Conservation (phyloP, 768 basidiomycete genomes). For the Russula foetens region DNA sequence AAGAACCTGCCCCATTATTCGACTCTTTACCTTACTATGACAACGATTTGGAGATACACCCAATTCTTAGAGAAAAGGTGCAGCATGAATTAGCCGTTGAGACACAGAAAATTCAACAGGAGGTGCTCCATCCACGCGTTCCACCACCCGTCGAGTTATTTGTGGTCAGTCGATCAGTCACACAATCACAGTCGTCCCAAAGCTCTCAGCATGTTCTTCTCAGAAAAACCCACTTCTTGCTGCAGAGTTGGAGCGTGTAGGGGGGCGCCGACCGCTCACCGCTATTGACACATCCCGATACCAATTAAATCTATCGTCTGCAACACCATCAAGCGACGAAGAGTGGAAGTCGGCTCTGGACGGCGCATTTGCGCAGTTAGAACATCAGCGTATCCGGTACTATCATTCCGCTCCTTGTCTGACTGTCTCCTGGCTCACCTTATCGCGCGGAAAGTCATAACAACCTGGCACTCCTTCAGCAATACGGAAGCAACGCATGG, state of each 20-base stretch:
- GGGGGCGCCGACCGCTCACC: slow-evolving; percentile 53
- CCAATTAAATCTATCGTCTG: slow-evolving; percentile 59
- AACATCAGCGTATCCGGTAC: slow-evolving; percentile 78
- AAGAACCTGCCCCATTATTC: slow-evolving; percentile 37
- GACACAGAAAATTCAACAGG: slow-evolving; percentile 41
- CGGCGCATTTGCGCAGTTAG: slow-evolving; percentile 75
- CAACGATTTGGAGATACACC: slow-evolving; percentile 77
- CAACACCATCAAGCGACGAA: slow-evolving; percentile 56
- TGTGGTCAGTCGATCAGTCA: slow-evolving; percentile 42
- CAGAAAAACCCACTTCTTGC: slow-evolving; percentile 64
- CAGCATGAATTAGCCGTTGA: slow-evolving; percentile 71
- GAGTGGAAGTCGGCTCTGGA: slow-evolving; percentile 69
- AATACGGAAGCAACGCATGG: slow-evolving; percentile 88
- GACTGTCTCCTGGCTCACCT: background rate
- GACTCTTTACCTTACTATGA: slow-evolving; percentile 94
- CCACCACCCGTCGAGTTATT: slow-evolving; percentile 61
- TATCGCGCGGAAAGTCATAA: slow-evolving; percentile 48
- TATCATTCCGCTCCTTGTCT: slow-evolving; percentile 11
- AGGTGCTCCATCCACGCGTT: slow-evolving; percentile 59
- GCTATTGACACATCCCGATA: slow-evolving; percentile 67
- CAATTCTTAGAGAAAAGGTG: slow-evolving; percentile 64
- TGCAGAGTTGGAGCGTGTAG: slow-evolving; percentile 70
- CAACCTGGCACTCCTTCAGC: slow-evolving; percentile 75
- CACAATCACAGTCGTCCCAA: background rate
- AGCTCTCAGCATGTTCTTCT: background rate